Base-by-base conservation (phyloP, 2,329 filamentous ascomycete species). In the Claviceps sp. region DNA sequence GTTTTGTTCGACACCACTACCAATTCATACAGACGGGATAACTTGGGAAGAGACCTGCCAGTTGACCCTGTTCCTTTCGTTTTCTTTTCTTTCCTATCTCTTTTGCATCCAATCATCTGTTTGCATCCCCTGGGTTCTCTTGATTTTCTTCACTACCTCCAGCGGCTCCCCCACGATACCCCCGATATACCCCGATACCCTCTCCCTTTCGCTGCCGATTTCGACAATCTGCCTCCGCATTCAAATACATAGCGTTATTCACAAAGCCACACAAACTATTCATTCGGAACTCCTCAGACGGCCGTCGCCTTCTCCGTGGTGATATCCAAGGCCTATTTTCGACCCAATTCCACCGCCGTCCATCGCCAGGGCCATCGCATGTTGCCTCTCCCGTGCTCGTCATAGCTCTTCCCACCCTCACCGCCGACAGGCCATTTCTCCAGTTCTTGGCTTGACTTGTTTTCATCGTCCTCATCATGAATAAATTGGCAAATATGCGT, bases 401-500 rank as follows among this genome's bases (percentile, higher is more conserved):
- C 49, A 41, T 16, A 46, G 14, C 30, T 46, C 24, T 46, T 47
- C 40, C 47, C 30, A 45, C 34, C 45, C 41, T 37, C 44, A 24
- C 20, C 53, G 50, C 55, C 54, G 53, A 48, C 43, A 53, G 30
- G 24, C 8, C 5, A 8, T 46, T 2, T 11, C 5, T 37, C 18
- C n/a, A 40, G 16, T 9, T 11, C 20, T 45, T 24, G 34, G 20
- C 11, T 44, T 44, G 2, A 3, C n/a, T 20, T 30, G 18, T n/a
- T 13, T 42, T 46, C 7, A 34, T 30, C 50, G 53, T 52, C 50
- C 58, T 57, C 75, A 81, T 63, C 64, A 84, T 84, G 81, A 84
- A 84, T 72, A 84, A 84, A 71, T 69, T 84, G 69, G 78, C 79
- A 67, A 82, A 82, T 65, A 83, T 84, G 80, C 79, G 81, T 74